phyloP scores from a whole-genome alignment of 176 grass and related monocot genomes.

The Phoenix dactylifera region DNA sequence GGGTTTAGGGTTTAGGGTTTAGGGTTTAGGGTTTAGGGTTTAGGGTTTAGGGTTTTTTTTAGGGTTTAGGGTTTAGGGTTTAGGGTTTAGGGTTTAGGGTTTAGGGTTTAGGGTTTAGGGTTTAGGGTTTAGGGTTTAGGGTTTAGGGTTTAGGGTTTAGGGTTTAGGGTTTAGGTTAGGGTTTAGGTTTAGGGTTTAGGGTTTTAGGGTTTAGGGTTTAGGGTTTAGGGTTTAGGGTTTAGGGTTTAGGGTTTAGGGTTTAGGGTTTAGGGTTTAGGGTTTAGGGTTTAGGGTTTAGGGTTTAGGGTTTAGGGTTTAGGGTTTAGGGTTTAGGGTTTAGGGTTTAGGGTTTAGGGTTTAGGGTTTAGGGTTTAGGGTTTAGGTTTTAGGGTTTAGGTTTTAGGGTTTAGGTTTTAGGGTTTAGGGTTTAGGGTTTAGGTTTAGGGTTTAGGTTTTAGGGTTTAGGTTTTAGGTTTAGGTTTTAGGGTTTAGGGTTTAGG shows the following conservation, averaged over 20 bases:
- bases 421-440: too few relatives aligned
- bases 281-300: neutral
- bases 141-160: slow-evolving; percentile 11
- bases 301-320: neutral
- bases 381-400: too few relatives aligned
- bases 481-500: slow-evolving; percentile 12
- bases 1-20: too few relatives aligned
- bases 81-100: neutral
- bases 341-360: slow-evolving; percentile 12
- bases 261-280: neutral
- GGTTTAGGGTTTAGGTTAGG: slow-evolving; percentile 6
- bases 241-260: slow-evolving; percentile 2
- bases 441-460: neutral
- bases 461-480: too few relatives aligned
- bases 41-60: too few relatives aligned
- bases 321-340: slow-evolving; percentile 6
- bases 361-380: slow-evolving; percentile 1
- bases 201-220: slow-evolving; percentile 8
- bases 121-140: slow-evolving; percentile 6
- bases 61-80: too few relatives aligned
- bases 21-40: too few relatives aligned
- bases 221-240: slow-evolving; percentile 5
- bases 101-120: slow-evolving; percentile 10
- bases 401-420: too few relatives aligned
- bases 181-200: slow-evolving; percentile 5